Conservation (phyloP, 2,329 filamentous ascomycete species). For the Fusarium fujikuroi region DNA sequence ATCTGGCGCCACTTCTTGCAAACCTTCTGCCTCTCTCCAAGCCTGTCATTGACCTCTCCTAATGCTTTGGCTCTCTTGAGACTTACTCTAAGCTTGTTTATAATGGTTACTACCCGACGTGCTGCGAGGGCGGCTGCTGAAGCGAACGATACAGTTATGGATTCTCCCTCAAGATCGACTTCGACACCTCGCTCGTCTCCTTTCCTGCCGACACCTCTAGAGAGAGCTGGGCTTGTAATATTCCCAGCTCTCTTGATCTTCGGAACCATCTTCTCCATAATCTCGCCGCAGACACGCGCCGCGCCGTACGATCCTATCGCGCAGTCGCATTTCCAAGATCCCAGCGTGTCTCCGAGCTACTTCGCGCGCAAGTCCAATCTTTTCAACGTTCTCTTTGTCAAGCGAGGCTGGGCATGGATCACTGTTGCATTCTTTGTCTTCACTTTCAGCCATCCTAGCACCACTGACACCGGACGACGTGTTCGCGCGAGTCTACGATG, state of each 20-base stretch:
- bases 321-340: conserved; percentile 71
- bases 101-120: conserved; percentile 46
- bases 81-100: neutral
- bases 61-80: neutral
- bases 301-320: conserved; percentile 69
- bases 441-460: conserved; percentile 71
- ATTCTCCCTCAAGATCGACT: conserved; percentile 16
- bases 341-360: conserved; percentile 76
- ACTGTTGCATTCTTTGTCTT: conserved; percentile 79
- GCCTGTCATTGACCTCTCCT: neutral
- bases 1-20: conserved; percentile 8
- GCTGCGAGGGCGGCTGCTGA: conserved; percentile 35
- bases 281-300: conserved; percentile 77
- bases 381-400: conserved; percentile 94
- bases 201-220: conserved; percentile 75
- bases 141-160: conserved; percentile 24
- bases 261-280: conserved; percentile 80
- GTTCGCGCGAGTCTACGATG: conserved; percentile 75
- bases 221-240: conserved; percentile 70
- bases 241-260: conserved; percentile 84
- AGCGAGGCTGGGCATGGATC: conserved; percentile 94
- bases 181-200: conserved; percentile 60
- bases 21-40: neutral
- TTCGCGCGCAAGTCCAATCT: conserved; percentile 95
- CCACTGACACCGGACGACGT: conserved; percentile 51